phyloP scores from a whole-genome alignment of 306 rosid genomes.

The Prunus salicina region DNA sequence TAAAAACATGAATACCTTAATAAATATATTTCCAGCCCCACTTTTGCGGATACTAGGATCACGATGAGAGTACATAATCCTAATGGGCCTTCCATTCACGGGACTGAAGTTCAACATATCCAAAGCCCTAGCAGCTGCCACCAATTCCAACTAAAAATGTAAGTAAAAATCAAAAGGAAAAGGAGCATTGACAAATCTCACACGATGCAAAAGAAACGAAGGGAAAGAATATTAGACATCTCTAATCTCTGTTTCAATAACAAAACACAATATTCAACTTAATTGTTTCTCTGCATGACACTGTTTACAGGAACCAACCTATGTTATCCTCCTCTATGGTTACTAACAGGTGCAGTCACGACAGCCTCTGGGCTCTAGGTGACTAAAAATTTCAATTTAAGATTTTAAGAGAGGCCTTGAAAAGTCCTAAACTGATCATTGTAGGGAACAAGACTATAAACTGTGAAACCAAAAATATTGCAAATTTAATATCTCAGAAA shows the following conservation, averaged over 20 bases:
- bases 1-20: slow-evolving; percentile 52
- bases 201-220: not conserved
- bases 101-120: slow-evolving; percentile 87
- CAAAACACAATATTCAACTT: not conserved
- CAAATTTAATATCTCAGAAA: not conserved
- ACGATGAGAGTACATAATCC: slow-evolving; percentile 94
- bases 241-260: not conserved
- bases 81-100: slow-evolving; percentile 69
- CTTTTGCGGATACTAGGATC: slow-evolving; percentile 95
- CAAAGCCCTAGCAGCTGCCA: slow-evolving; percentile 91
- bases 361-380: not conserved
- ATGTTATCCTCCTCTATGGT: not conserved
- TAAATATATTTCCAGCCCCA: slow-evolving; percentile 92
- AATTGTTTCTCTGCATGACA: not conserved
- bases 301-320: not conserved
- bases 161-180: not conserved
- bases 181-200: not conserved
- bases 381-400: not conserved
- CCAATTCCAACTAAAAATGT: slow-evolving; percentile 13
- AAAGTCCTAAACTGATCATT: not conserved
- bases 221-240: not conserved
- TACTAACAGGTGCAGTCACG: not conserved
- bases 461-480: not conserved
- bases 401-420: not conserved
- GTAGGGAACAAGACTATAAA: not conserved